These are phyloP conservation scores for Salix suchowensis DNA, from an alignment of 345 rosid genomes.

Conservation along the genomic window DNA sequence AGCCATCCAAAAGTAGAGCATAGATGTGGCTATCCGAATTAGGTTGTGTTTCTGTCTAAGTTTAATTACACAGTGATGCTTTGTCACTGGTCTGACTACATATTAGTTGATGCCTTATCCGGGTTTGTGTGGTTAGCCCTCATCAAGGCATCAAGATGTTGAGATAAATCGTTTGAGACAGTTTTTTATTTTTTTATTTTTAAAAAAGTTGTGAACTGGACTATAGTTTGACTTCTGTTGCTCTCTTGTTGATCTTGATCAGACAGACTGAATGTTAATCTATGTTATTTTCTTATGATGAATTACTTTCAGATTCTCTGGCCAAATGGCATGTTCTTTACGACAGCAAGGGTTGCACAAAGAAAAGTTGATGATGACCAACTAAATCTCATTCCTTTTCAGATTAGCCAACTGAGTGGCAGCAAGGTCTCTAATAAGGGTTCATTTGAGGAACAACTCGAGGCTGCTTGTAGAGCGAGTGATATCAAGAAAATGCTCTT, in stretches of 20 bases:
- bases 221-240: neutral
- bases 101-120: neutral
- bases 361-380: conserved; percentile 31
- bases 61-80: neutral
- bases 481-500: conserved; percentile 77
- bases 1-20: neutral
- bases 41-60: neutral
- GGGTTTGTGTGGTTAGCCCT: neutral
- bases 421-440: conserved; percentile 45
- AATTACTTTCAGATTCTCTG: conserved; percentile 57
- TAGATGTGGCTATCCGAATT: neutral
- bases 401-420: conserved; percentile 51
- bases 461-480: conserved; percentile 85
- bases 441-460: conserved; percentile 76
- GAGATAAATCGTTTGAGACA: neutral
- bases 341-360: conserved; percentile 37
- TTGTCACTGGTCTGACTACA: neutral
- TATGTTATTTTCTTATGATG: conserved; percentile 10
- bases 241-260: neutral
- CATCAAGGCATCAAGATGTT: neutral
- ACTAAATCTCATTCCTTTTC: conserved; percentile 32
- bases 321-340: conserved; percentile 87
- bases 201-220: neutral
- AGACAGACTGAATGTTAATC: neutral
- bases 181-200: neutral